Base-by-base conservation (phyloP, 164 flowering plant genomes). In the Vitis labrusca region DNA sequence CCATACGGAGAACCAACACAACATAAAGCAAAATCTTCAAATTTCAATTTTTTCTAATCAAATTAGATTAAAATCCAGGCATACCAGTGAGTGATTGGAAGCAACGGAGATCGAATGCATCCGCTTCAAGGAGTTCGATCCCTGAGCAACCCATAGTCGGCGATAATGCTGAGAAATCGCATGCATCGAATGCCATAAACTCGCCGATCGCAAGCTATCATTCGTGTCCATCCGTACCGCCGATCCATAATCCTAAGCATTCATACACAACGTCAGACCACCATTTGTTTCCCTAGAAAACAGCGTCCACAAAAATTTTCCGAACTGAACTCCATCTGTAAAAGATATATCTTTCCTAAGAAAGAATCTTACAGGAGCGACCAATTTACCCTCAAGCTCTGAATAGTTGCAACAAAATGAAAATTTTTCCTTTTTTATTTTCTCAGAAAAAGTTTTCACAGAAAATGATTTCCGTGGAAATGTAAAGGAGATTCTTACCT, bases 141-240 rank as follows among this genome's bases (percentile, higher is more conserved):
- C 98, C 98, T 0, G 79, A 68, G 71, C 96, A 92, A n/a, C 96
- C 97, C 29, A 73, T 54, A 27, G 76, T 80, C 0, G 99, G 98
- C 5, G 96, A 94, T 5, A 92, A 67, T 94, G 97, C 82, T 94
- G 98, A 53, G 99, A 94, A 71, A 94, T 94, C 1, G 97, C 98
- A 51, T 91, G 98, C 99, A 91, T 92, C 3, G 98, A 94, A 73
- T 92, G 99, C 99, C 99, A 91, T 57, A 92, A 72, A 76, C 97
- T 94, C 14, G 98, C 97, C 71, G 92, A 75, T 70, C 97, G 77
- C 90, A 94, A 76, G 73, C 91, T 92, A 59, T 92, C 97, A 71
- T 94, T 94, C 5, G 98, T 94, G 62, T 90, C 98, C 98, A 94
- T 94, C 29, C 98, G 74, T 49, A 94, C 91, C 1, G 95, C 80